Base-by-base conservation (phyloP, 805 yeast genomes). In the Zygosaccharomyces kombuchaensis region DNA sequence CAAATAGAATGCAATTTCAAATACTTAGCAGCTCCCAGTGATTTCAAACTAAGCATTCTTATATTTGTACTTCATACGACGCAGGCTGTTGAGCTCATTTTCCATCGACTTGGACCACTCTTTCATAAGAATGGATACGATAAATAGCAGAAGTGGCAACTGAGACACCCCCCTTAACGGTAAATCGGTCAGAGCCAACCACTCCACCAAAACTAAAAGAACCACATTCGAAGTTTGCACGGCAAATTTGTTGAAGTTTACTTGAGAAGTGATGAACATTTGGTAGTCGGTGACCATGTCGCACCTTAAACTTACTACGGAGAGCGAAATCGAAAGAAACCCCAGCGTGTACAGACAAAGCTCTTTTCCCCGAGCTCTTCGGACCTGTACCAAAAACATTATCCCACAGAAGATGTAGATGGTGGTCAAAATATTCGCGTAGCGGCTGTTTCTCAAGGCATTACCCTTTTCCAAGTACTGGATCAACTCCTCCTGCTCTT, bases 401-500 rank as follows among this genome's bases (percentile, higher is more conserved):
- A 63, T 57, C 12, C 60, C 57, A 35, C 55, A 53, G 2, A 60
- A 16, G 29, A 60, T 36, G 40, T 54, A 58, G 12, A 57, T 29
- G 1, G 52, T 17, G 14, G 58, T 53, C 29, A 62, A 23, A 7
- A 53, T 26, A 29, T 56, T 58, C 19, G 59, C 48, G 30, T 45
- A 50, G 13, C 40, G 34, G 14, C 52, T 53, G 37, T 63, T 59
- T 9, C 50, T 51, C 12, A 42, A 9, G 29, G 41, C 41, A 37
- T 60, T 61, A 9, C 51, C 54, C 14, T 50, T 26, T 36, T 60
- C 65, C 19, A 65, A 53, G 19, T 42, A 48, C 37, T 54, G 52
- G 16, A 65, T 60, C 43, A 60, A 39, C 29, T 57, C 61, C 32
- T 63, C 68, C 46, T 65, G 69, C 22, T 64, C 69, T 10, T 56